Conservation (phyloP, 2,329 filamentous ascomycete genomes). For the Diatrype stigma region DNA sequence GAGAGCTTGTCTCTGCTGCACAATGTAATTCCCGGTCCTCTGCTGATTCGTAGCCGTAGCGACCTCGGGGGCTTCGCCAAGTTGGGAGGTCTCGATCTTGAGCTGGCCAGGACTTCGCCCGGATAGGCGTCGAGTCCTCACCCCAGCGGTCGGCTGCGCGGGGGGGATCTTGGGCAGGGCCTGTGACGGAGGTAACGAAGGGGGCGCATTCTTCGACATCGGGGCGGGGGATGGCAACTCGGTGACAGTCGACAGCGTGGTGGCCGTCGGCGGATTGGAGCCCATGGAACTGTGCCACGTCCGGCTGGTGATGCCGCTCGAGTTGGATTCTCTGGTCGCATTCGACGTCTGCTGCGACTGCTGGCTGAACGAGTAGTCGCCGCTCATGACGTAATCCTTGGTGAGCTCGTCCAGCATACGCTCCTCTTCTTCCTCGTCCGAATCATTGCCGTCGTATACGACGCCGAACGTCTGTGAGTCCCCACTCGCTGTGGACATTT, state of each 20-base stretch:
- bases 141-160: conserved; percentile 38
- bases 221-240: conserved; percentile 44
- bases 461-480: conserved; percentile 47
- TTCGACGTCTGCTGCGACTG: conserved; percentile 56
- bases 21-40: conserved; percentile 30
- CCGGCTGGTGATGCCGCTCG: conserved; percentile 70
- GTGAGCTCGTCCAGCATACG: conserved; percentile 84
- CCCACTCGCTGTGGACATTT: conserved; percentile 30
- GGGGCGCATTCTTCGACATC: conserved; percentile 21
- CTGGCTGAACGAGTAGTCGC: conserved; percentile 74
- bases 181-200: conserved; percentile 46
- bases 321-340: conserved; percentile 74
- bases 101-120: conserved; percentile 76
- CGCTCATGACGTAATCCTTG: conserved; percentile 74
- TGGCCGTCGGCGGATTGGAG: conserved; percentile 66
- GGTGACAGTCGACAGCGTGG: conserved; percentile 68
- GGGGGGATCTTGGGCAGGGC: conserved; percentile 42
- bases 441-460: conserved; percentile 61
- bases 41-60: conserved; percentile 14
- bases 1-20: conserved; percentile 38
- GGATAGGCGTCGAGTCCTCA: conserved; percentile 74
- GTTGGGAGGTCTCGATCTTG: conserved; percentile 73
- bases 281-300: conserved; percentile 78
- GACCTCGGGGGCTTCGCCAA: conserved; percentile 22
- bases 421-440: conserved; percentile 71